These are phyloP conservation scores for Botrytis squamosa DNA, from an alignment of 2,329 filamentous ascomycete species.

Conservation along the genomic window DNA sequence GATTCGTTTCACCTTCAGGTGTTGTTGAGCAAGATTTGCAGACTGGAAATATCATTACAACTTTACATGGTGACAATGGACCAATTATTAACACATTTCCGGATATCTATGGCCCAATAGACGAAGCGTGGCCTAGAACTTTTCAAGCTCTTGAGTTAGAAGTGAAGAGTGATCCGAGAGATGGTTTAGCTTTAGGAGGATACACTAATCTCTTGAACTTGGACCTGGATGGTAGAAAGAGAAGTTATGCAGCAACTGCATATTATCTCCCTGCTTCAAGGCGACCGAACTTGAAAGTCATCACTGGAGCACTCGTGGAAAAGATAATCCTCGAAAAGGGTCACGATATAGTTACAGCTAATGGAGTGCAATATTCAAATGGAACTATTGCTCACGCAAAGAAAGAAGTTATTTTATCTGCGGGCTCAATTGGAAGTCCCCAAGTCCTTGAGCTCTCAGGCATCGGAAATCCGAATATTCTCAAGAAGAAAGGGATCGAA, in stretches of 20 bases:
- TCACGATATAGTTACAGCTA: background rate
- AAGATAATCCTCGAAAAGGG: conserved; percentile 49
- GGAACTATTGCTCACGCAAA: conserved; percentile 28
- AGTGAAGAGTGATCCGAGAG: conserved; percentile 4
- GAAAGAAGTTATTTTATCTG: conserved; percentile 36
- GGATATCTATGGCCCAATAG: background rate
- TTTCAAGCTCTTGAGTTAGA: background rate
- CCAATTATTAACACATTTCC: background rate
- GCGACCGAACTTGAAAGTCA: conserved; percentile 66
- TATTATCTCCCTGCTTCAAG: conserved; percentile 27
- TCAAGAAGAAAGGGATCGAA: conserved; percentile 26
- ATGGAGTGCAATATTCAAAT: conserved; percentile 14
- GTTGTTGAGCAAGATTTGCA: conserved; percentile 7
- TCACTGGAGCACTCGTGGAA: conserved; percentile 82
- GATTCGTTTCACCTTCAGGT: background rate
- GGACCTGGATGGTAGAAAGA: conserved; percentile 19
- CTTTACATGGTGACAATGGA: conserved; percentile 47
- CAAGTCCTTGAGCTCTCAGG: conserved; percentile 41
- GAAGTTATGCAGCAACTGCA: conserved; percentile 29
- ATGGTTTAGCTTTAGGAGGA: background rate
- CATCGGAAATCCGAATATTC: conserved; percentile 29
- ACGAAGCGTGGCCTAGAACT: conserved; percentile 5
- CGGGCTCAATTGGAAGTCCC: conserved; percentile 32
- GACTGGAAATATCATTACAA: conserved; percentile 39
- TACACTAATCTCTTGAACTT: conserved; percentile 49